Base-by-base conservation (phyloP, 2,329 filamentous ascomycete genomes). In the Tolypocladium ophioglossoides region DNA sequence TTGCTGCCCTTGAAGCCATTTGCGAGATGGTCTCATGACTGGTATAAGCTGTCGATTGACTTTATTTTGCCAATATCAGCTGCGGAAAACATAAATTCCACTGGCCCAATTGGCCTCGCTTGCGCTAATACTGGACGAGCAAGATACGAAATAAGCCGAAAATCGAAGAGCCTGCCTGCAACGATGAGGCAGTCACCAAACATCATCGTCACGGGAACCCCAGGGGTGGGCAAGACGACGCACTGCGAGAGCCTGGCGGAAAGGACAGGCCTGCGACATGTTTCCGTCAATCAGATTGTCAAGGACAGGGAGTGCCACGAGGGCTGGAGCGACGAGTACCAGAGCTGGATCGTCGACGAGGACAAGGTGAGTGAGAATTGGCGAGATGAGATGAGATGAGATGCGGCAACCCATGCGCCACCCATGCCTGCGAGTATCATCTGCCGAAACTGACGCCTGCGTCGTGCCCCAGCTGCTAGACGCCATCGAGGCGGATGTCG, bases 281-380 rank as follows among this genome's bases (percentile, higher is more conserved):
- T 99, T 16, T 87, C 87, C 11, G 83, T 99, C 64, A 99, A 97
- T 70, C 83, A 95, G 62, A 78, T 97, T 40, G 91, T 95, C 57
- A 96, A 96, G 72, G 89, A 95, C 58, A 82, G 86, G 61, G 83
- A 80, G 55, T 96, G 91, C 66, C 88, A 94, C 65, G 91, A 96
- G 66, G 88, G 88, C 27, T 95, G 83, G 72, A 90, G 95, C 62
- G 87, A 95, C 46, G 87, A 91, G 68, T 84, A 86, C 53, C 83
- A 89, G 68, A 91, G 87, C 64, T 95, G 88, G 84, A 87, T 97
- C 55, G 91, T 99, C 18, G 92, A 99, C 66, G 94, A 99, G 70
- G 94, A 99, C 67, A 95, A 95, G 79, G 89, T 91, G 65, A 57
- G 72, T 64, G 32, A 6, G n/a, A 7, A 27, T 22, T 16, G 32